Percentiles rank a stretch among this genome's conserved stretches.
Conservation (phyloP, 2,329 filamentous ascomycete species). For the Phyllosticta citribraziliensis region DNA sequence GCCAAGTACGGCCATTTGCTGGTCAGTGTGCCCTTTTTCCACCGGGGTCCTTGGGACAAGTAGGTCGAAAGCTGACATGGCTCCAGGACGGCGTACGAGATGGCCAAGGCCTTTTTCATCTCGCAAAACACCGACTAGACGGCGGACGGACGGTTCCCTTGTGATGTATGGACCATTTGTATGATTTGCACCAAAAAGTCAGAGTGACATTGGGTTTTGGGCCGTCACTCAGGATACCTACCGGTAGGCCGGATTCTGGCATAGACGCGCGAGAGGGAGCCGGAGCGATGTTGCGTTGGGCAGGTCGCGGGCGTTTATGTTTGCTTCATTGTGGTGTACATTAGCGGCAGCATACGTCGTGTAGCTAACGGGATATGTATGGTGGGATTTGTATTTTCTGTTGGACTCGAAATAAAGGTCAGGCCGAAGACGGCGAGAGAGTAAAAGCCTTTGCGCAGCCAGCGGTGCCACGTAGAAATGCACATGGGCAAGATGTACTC, state of each 20-base stretch:
- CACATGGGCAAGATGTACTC: neutral
- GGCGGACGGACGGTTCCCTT: neutral
- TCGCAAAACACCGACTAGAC: conserved; percentile 22
- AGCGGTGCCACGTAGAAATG: neutral
- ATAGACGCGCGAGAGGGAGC: neutral
- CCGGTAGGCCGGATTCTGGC: neutral
- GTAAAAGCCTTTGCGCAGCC: neutral
- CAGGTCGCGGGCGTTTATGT: neutral
- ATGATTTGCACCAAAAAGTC: neutral
- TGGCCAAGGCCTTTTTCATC: conserved; percentile 60
- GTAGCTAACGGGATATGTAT: neutral
- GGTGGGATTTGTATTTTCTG: too few relatives aligned
- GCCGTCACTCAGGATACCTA: neutral
- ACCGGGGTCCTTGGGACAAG: neutral
- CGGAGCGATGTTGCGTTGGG: too few relatives aligned
- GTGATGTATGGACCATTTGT: neutral
- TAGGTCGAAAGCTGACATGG: conserved; percentile 12
- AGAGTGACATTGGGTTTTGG: neutral
- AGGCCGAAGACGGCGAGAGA: neutral
- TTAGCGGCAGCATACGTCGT: neutral
- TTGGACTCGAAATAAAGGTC: too few relatives aligned
- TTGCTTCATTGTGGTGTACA: neutral
- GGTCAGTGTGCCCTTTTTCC: conserved; percentile 45
- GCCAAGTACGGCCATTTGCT: conserved; percentile 99
- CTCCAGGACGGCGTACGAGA: conserved; percentile 54